Base-by-base conservation (phyloP, 306 rosid genomes). In the Fagus sylvatica region DNA sequence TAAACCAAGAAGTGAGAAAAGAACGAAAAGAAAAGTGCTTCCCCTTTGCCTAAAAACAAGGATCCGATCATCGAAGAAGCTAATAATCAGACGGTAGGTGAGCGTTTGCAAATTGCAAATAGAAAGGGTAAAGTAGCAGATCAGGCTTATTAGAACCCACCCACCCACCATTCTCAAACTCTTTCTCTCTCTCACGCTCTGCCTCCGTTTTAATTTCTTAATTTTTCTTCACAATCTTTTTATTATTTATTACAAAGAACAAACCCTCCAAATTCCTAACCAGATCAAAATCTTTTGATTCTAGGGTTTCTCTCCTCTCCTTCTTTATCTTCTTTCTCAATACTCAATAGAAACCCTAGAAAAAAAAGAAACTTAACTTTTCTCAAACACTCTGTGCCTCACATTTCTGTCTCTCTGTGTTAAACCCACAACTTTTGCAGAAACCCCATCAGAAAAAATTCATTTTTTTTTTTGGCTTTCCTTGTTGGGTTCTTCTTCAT, bases 131-230 rank as follows among this genome's bases (percentile, higher is more conserved):
- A 72, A 73, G 30, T 53, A 76, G 81, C 17, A 36, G 78, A 81
- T 81, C 53, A 54, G 2, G 48, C 13, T 76, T 39, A 56, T 22
- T 1, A 8, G 61, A 72, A 15, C 19, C n/a, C 4, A 77, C 78
- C 79, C 76, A 77, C 71, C 71, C 79, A 56, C 74, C 78, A 72
- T 65, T 36, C 74, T 61, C 64, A 39, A 78, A 73, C 83, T 77
- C 83, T 74, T 15, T 43, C 33, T 40, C 34, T 62, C 53, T 13
- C 81, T 71, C 4, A 59, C 83, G 53, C 51, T 57, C 67, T 69
- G 32, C 6, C 75, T 37, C 62, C 37, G 65, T 77, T 49, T 78
- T 73, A 30, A 39, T 11, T 16, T 22, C 61, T 55, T 22, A 22
- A 22, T 22, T 22, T 36, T 13, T 65, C 67, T 51, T 53, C 76